phyloP scores from a whole-genome alignment of 2,329 filamentous ascomycete genomes.

The Tolypocladium guangdongense region DNA sequence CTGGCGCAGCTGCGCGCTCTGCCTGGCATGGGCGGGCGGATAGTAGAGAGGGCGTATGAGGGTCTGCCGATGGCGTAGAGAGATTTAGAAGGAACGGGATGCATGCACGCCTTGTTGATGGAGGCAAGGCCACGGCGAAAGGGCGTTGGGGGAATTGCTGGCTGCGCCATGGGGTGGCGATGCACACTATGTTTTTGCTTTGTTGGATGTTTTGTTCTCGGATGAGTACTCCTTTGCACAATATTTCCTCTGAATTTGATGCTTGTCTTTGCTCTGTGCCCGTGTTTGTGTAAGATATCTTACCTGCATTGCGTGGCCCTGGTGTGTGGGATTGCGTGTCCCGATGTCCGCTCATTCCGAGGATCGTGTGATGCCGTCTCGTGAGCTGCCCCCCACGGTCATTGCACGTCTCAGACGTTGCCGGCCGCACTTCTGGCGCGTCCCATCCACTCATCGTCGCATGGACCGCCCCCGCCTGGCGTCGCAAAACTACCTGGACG shows the following conservation, averaged over 20 bases:
- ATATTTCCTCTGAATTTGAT: background rate
- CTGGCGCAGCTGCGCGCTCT: conserved; percentile 41
- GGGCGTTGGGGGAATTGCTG: background rate
- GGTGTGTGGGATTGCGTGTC: too few species aligned
- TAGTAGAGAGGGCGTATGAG: conserved; percentile 45
- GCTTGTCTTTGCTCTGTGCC: background rate
- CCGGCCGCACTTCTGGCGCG: background rate
- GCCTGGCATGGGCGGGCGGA: conserved; percentile 45
- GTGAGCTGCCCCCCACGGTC: background rate
- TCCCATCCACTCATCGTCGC: background rate
- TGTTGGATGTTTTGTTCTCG: background rate
- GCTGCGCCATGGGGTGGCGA: background rate
- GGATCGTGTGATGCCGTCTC: background rate
- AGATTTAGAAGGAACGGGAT: background rate
- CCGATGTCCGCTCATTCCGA: background rate
- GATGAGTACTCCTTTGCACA: background rate
- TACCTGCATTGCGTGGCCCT: too few species aligned
- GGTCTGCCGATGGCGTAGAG: conserved; percentile 22
- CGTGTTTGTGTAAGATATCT: background rate
- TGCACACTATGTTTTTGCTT: background rate
- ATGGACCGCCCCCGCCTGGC: background rate
- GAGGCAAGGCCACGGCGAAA: background rate
- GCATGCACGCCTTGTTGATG: background rate
- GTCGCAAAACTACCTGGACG: background rate
- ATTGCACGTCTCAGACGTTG: background rate